Evolutionary conservation across 495 filamentous ascomycete genomes (phyloP), one percentile per base, ranked within the genome.

Genomic region (Bacidia gigantensis): DNA sequence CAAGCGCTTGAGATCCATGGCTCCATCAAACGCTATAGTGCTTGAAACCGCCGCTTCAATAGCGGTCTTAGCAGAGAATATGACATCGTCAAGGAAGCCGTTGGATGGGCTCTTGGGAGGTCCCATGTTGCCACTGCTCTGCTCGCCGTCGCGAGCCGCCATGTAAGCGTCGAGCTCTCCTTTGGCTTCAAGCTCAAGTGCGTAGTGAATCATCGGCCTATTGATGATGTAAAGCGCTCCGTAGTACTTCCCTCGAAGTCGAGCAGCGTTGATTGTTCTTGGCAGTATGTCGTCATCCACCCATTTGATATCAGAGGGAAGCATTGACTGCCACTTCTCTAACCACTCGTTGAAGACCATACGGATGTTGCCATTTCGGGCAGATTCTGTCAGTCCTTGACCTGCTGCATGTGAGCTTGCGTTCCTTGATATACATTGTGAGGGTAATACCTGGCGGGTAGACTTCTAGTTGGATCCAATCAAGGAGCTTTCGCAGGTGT

Each of bases 171-270:
- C 32, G 3, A 50, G 26, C 17, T 50, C 50, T 17, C 47, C 47
- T 38, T 50, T 50, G 24, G 25, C 32, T 21, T 50, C 62, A 65
- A 29, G 64, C 64, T 52, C 62, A 62, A 90, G 65, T 52, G 76
- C 71, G 60, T 80, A 64, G 52, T 79, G 77, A 12, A 98, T 66
- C 54, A 92, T 84, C 1, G 85, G 86, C 32, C 92, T 76, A 62
- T 90, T 84, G 14, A 92, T 89, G 61, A 98, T 89, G 45, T 94
- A 89, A 40, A 79, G 75, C 0, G 88, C 90, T 21, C 92, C 92
- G 67, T 87, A 96, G 65, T 90, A 96, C 60, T 98, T 98, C 3
- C 87, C 92, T 24, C 92, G 80, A 46, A 96, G 73, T 3, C 92
- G 80, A 17, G 92, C 90, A 5, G 75, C 73, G 21, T 95, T 82